phyloP scores from a whole-genome alignment of 2,329 filamentous ascomycete genomes.

The Fusarium humuli region DNA sequence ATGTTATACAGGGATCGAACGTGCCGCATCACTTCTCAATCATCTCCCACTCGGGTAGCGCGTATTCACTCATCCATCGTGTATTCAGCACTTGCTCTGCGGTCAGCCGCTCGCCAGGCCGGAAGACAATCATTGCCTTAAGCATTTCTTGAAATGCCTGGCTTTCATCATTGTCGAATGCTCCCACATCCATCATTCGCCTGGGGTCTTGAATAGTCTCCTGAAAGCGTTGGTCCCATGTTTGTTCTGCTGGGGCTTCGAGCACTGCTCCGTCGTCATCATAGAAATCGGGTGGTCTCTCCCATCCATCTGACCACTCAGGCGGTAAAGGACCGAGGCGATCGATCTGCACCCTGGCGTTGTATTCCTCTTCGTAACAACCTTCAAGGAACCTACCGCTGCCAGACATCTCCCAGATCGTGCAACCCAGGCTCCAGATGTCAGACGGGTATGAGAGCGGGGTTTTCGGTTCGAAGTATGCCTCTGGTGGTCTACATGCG shows the following conservation, averaged over 20 bases:
- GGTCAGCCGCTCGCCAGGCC: conserved; percentile 8
- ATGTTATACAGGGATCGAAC: not conserved
- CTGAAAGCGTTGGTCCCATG: conserved; percentile 7
- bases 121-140: conserved; percentile 16
- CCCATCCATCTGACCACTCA: too few relatives aligned
- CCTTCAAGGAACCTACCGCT: too few relatives aligned
- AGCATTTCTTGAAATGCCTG: conserved; percentile 16
- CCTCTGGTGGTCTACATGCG: conserved; percentile 49
- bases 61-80: conserved; percentile 12
- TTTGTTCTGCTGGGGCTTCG: too few relatives aligned
- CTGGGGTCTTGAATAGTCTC: conserved; percentile 4
- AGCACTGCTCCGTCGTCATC: too few relatives aligned
- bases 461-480: conserved; percentile 49
- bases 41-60: not conserved
- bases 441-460: conserved; percentile 47
- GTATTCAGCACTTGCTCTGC: conserved; percentile 5
- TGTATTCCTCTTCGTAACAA: too few relatives aligned
- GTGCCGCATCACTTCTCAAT: too few relatives aligned
- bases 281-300: too few relatives aligned
- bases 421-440: conserved; percentile 55
- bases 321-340: too few relatives aligned
- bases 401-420: conserved; percentile 47
- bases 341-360: too few relatives aligned
- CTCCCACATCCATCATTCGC: conserved; percentile 1
- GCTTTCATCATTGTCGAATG: conserved; percentile 1